Evolutionary conservation across 805 yeast genomes (phyloP), one percentile per base, ranked within the genome.

Genomic region (Wickerhamomyces chambardii): DNA sequence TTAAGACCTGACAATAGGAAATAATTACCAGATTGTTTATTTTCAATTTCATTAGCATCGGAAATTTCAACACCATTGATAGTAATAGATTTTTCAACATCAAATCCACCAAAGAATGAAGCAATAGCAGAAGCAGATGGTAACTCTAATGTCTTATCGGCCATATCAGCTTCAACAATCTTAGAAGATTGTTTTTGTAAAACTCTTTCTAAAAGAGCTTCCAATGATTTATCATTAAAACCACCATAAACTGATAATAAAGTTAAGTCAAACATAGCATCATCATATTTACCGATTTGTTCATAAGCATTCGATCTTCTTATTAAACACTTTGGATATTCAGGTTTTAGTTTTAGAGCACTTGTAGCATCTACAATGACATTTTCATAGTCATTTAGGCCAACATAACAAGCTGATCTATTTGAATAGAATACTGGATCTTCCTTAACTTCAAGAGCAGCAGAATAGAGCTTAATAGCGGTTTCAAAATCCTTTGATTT

Each of bases 281-380:
- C 95, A 31, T 76, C 73, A 60, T 73, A 87, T 44, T 71, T 66
- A 48, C 76, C 95, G 42, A 86, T 60, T 45, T 75, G 73, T 64
- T 92, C 98, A 57, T 82, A 81, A 24, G 97, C 95, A 46, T 80
- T 75, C 25, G 96, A 96, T 61, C 98, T 82, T 63, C 99, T 85
- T 51, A 85, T 66, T 43, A 87, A 68, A 60, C 97, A 92, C 66
- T 92, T 92, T 51, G 84, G 66, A 63, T 92, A 90, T 56, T 83
- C 90, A 11, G 95, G 95, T 57, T 86, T 83, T 50, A 90, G 64
- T 49, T 77, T 71, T 50, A 92, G 70, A 21, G 97, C 98, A 41
- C 70, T 73, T 16, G 95, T 75, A 38, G 96, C 83, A 58, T 87
- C 96, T 47, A 77, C 84, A 43, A 92, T 71, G 32, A 89, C 95